A percentile compares a stretch with the other conserved stretches of the same genome.
Evolutionary conservation across 148 eudicot genomes (phyloP).

Genomic region (Limonium bicolor): DNA sequence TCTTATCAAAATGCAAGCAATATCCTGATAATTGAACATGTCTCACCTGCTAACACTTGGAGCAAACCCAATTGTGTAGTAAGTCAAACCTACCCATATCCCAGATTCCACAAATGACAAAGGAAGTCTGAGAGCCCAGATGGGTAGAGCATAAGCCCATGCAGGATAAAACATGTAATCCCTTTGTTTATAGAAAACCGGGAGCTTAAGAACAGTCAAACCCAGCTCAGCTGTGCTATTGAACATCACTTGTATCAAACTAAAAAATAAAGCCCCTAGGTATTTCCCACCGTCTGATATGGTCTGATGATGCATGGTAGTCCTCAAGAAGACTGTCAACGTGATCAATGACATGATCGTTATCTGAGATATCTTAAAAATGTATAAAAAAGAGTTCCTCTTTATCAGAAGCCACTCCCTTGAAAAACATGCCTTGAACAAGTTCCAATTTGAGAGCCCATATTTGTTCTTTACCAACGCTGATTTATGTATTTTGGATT

Average conservation of each 20-base stretch:
- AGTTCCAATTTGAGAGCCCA: constrained; percentile 40
- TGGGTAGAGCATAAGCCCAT: constrained; percentile 64
- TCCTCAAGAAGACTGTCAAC: constrained; percentile 46
- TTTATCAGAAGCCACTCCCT: constrained; percentile 79
- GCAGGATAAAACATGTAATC: constrained; percentile 53
- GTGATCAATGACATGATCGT: constrained; percentile 50
- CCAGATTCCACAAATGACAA: constrained; percentile 50
- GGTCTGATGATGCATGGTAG: constrained; percentile 40
- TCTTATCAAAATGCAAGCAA: not conserved
- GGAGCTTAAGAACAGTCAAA: constrained; percentile 47
- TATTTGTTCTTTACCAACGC: constrained; percentile 51
- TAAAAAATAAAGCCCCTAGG: constrained; percentile 54
- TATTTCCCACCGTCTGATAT: constrained; percentile 43
- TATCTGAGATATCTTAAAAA: constrained; percentile 64
- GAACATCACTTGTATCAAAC: constrained; percentile 52
- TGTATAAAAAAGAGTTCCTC: constrained; percentile 41
- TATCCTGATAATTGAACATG: not conserved
- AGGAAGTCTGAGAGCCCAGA: constrained; percentile 57
- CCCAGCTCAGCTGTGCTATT: constrained; percentile 62
- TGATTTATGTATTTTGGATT: constrained; percentile 39
- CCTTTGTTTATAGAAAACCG: constrained; percentile 59
- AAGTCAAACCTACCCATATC: constrained; percentile 57
- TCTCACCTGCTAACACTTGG: constrained; percentile 53
- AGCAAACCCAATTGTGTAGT: constrained; percentile 64
- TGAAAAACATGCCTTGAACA: constrained; percentile 51